Evolutionary conservation across 2,329 filamentous ascomycete species (phyloP), one percentile per base, ranked within the genome.

Genomic region (Mycosphaerella sp.): DNA sequence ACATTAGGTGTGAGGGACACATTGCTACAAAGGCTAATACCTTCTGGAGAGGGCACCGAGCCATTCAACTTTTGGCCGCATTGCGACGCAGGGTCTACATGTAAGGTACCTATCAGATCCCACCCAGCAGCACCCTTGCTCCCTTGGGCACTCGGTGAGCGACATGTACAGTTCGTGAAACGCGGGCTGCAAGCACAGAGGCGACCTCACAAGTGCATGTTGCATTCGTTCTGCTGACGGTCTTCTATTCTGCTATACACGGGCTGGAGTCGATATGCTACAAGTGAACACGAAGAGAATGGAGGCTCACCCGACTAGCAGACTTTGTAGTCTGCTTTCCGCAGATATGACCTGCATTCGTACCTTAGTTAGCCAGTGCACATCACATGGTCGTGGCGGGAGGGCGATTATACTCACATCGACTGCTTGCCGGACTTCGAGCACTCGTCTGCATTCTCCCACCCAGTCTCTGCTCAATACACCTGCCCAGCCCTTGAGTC

Each of bases 401-500:
- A 50, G 27, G 10, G 44, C 28, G 16, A 44, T 28, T 53, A 58
- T 35, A 79, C 84, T 82, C 72, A 95, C 93, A 71, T 98, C 93
- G 64, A 98, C 78, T 64, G 93, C 93, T 74, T 98, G 93, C 73
- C 87, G 85, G 59, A 97, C 93, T 74, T 98, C 93, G 65, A 98
- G 76, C 59, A 95, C 88, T 73, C 89, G 86, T 68, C 93, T 82
- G 56, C 89, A 87, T 76, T 98, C 93, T 46, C 79, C 79, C 61
- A 98, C 73, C 93, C 93, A 98, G 71, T 98, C 93, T 65, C 86
- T 84, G 71, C 88, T 94, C 66, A 98, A 73, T 36, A 90, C 91
- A 78, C 93, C 95, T 42, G 91, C 90, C 93, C 93, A 98, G 21
- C 93, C 93, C 55, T 85, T 80, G 41, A 98, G 76, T 1, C 84